Percentiles rank a stretch among this genome's conserved stretches.
Evolutionary conservation across 2,329 filamentous ascomycete species (phyloP).

Genomic region (Colletotrichum caudatum): DNA sequence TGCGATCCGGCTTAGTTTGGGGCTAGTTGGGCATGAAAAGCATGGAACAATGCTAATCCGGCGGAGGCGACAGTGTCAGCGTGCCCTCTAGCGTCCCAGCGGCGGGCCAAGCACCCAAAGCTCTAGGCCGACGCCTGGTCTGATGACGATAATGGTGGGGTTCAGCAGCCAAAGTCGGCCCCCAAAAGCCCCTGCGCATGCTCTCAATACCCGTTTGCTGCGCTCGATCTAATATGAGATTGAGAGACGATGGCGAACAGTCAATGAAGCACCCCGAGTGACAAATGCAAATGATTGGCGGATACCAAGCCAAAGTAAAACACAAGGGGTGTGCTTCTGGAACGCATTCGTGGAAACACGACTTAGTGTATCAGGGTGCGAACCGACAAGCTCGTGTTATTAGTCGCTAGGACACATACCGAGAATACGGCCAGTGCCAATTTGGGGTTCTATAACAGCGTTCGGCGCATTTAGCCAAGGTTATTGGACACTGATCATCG

Average conservation of each 20-base stretch:
- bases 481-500: background rate
- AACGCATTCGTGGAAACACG: slow-evolving; percentile 1
- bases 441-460: background rate
- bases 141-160: slow-evolving; percentile 40
- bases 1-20: slow-evolving; percentile 23
- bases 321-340: background rate
- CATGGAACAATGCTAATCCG: slow-evolving; percentile 41
- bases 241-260: slow-evolving; percentile 1
- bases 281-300: background rate
- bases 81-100: slow-evolving; percentile 19
- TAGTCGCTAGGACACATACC: slow-evolving; percentile 5
- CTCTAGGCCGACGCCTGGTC: slow-evolving; percentile 14
- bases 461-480: background rate
- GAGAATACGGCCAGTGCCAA: background rate
- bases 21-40: slow-evolving; percentile 26
- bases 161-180: slow-evolving; percentile 24
- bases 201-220: background rate
- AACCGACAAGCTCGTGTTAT: slow-evolving; percentile 12
- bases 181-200: slow-evolving; percentile 24
- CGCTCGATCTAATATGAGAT: background rate
- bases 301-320: slow-evolving; percentile 1
- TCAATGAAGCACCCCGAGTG: background rate
- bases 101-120: slow-evolving; percentile 20
- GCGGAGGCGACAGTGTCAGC: slow-evolving; percentile 24
- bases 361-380: slow-evolving; percentile 19